phyloP scores from a whole-genome alignment of 169 alveolate genomes.

The Cryptosporidium parvum region DNA sequence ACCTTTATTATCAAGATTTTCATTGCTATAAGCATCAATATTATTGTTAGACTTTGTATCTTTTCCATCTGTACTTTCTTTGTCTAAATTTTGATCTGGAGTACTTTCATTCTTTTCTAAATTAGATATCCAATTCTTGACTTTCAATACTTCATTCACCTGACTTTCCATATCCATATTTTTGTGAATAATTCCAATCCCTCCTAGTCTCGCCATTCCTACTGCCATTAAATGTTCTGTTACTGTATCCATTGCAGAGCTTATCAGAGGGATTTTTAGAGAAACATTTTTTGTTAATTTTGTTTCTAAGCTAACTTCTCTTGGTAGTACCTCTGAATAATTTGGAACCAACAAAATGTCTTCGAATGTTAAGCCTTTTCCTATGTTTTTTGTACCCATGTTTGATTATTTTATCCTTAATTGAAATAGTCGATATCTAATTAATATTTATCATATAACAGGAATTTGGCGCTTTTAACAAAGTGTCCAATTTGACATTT shows the following conservation, averaged over 20 bases:
- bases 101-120: conserved; percentile 82
- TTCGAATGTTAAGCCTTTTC: conserved; percentile 9
- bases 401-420: not conserved
- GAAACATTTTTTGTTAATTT: conserved; percentile 84
- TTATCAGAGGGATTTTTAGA: conserved; percentile 88
- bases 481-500: not conserved
- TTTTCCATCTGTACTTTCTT: not conserved
- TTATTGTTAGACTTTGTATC: not conserved
- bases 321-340: conserved; percentile 14
- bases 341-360: conserved; percentile 13
- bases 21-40: not conserved
- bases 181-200: conserved; percentile 93
- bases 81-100: not conserved
- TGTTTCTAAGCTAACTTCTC: conserved; percentile 83
- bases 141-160: conserved; percentile 88
- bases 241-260: conserved; percentile 95
- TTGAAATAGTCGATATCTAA: not conserved
- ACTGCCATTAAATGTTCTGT: conserved; percentile 94
- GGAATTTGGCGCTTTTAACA: not conserved
- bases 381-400: conserved; percentile 1
- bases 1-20: conserved; percentile 48
- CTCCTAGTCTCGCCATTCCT: conserved; percentile 89
- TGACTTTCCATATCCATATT: conserved; percentile 88
- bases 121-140: conserved; percentile 83
- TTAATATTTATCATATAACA: too few species aligned